Conservation (phyloP, 73 alveolate species). For the Halteria grandinella region DNA sequence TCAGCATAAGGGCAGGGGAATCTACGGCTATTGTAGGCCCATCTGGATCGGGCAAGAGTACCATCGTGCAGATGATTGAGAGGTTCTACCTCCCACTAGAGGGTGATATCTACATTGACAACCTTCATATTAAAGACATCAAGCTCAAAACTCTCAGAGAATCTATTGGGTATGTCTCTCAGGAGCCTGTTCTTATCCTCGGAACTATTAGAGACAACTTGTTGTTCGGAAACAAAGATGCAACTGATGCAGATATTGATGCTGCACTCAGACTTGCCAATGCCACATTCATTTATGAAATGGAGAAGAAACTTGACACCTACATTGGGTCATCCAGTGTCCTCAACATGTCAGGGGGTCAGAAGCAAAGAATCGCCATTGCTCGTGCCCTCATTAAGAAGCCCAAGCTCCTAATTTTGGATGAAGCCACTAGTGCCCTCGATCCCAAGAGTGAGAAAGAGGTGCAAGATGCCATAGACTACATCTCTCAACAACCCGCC, state of each 20-base stretch:
- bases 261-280: constrained; percentile 65
- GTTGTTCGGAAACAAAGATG: constrained; percentile 63
- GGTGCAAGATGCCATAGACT: constrained; percentile 53
- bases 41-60: constrained; percentile 65
- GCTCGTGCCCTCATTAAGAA: constrained; percentile 85
- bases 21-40: constrained; percentile 32
- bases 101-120: constrained; percentile 38
- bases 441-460: constrained; percentile 63
- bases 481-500: constrained; percentile 8
- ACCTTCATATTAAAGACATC: constrained; percentile 30
- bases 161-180: constrained; percentile 67
- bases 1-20: constrained; percentile 3
- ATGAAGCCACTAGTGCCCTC: constrained; percentile 95
- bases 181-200: constrained; percentile 84
- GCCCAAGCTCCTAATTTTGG: constrained; percentile 82
- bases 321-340: constrained; percentile 81
- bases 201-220: constrained; percentile 82
- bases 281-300: constrained; percentile 61
- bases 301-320: constrained; percentile 60
- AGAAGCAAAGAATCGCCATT: constrained; percentile 88
- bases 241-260: constrained; percentile 68
- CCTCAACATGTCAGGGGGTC: constrained; percentile 82
- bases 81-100: constrained; percentile 57
- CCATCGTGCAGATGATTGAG: constrained; percentile 39
- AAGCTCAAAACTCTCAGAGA: constrained; percentile 36